Evolutionary conservation across 1,284 basidiomycete genomes (phyloP).

Genomic region (Boletus sp.): DNA sequence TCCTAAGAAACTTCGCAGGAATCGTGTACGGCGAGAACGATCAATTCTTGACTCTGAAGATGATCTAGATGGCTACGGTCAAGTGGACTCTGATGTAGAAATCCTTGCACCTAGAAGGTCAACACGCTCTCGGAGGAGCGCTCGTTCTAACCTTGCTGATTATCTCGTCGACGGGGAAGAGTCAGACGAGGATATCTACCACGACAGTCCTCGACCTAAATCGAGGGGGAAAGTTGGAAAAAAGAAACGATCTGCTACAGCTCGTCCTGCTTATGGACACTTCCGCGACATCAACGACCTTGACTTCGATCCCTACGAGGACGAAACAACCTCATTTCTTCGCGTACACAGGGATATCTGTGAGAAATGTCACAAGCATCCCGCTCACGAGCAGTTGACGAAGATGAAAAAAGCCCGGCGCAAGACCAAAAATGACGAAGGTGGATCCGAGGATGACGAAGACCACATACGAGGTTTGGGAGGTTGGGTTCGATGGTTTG

Average conservation of each 20-base stretch:
- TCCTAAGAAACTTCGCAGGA: conserved; percentile 51
- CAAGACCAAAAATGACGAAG: conserved; percentile 39
- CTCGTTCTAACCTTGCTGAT: conserved; percentile 36
- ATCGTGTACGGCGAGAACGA: conserved; percentile 27
- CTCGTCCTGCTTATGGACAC: conserved; percentile 62
- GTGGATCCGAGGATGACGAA: conserved; percentile 44
- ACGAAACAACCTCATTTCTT: conserved; percentile 53
- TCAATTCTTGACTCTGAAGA: conserved; percentile 42
- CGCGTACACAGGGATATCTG: conserved; percentile 59
- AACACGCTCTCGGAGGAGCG: conserved; percentile 36
- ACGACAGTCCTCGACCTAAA: conserved; percentile 29
- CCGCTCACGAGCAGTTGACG: conserved; percentile 53
- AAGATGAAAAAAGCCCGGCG: conserved; percentile 42
- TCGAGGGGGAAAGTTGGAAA: conserved; percentile 14
- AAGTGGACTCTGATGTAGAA: conserved; percentile 35
- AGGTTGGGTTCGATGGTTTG: conserved; percentile 85
- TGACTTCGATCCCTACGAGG: conserved; percentile 53
- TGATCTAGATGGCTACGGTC: conserved; percentile 34
- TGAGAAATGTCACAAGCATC: conserved; percentile 63
- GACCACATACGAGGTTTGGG: conserved; percentile 55
- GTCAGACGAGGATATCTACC: conserved; percentile 32
- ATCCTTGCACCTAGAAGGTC: conserved; percentile 31
- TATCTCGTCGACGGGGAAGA: conserved; percentile 32
- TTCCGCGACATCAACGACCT: conserved; percentile 57
- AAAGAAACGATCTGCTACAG: conserved; percentile 40